Conservation (phyloP, 2,329 filamentous ascomycete species). For the Lasiodiplodia sp. region DNA sequence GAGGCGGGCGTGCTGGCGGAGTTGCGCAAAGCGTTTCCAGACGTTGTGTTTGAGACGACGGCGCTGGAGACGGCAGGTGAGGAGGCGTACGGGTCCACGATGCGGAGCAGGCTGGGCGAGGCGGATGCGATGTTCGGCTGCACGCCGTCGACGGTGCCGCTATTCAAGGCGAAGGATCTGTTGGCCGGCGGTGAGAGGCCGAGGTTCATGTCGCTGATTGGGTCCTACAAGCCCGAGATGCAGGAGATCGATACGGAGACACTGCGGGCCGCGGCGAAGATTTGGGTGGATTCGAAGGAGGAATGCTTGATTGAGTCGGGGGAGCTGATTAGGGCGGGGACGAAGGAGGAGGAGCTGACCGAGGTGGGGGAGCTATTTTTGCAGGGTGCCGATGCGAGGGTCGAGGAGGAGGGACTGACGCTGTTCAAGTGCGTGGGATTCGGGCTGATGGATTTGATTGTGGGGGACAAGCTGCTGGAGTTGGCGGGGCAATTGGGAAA, state of each 20-base stretch:
- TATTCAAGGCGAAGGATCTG: conserved; percentile 52
- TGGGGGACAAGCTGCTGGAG: conserved; percentile 42
- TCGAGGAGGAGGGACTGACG: conserved; percentile 39
- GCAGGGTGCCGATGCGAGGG: conserved; percentile 31
- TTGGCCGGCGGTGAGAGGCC: neutral
- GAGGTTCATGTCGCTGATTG: conserved; percentile 40
- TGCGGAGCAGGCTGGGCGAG: conserved; percentile 40
- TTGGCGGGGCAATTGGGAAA: conserved; percentile 33
- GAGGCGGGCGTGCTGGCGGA: conserved; percentile 7
- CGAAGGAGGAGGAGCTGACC: conserved; percentile 47
- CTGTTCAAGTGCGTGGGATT: conserved; percentile 61
- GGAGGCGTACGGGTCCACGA: conserved; percentile 4
- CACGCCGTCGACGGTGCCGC: conserved; percentile 54
- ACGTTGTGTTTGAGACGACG: neutral
- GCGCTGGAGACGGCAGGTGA: neutral
- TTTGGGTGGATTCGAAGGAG: conserved; percentile 43
- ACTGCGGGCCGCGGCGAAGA: conserved; percentile 36
- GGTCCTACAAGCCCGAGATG: conserved; percentile 51
- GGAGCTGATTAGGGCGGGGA: conserved; percentile 45
- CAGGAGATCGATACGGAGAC: conserved; percentile 56
- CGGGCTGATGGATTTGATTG: conserved; percentile 58
- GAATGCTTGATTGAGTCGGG: conserved; percentile 56
- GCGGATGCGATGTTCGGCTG: conserved; percentile 59
- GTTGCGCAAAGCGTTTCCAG: neutral
- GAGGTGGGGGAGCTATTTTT: conserved; percentile 53